These are phyloP conservation scores for Sporothrix luriei DNA, from an alignment of 2,329 filamentous ascomycete species.

Conservation along the genomic window DNA sequence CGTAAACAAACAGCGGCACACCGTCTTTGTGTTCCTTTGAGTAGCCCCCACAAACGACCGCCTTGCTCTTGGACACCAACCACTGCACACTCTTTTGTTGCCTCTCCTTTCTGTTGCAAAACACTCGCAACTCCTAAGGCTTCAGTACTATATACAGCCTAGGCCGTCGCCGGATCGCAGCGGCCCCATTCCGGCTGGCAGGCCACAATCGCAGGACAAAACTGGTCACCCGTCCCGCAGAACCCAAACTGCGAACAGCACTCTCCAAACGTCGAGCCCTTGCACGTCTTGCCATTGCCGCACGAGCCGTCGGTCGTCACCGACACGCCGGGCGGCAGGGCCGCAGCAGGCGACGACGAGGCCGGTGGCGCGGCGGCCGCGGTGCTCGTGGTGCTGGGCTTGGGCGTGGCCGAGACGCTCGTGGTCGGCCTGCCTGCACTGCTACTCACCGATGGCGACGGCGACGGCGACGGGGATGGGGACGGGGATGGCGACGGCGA, in stretches of 20 bases:
- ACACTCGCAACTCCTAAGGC: too few relatives aligned
- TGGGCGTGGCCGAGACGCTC: not conserved
- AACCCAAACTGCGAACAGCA: slow-evolving; percentile 54
- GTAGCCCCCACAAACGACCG: not conserved
- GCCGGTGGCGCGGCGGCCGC: not conserved
- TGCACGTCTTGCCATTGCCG: slow-evolving; percentile 37
- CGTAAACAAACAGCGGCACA: not conserved
- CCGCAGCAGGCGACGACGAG: not conserved
- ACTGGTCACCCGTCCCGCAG: slow-evolving; percentile 46
- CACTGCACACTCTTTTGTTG: not conserved
- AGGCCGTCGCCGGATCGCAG: slow-evolving; percentile 46
- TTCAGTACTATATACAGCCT: too few relatives aligned
- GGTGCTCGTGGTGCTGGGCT: not conserved
- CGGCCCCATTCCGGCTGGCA: slow-evolving; percentile 41
- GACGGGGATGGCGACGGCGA: too few relatives aligned
- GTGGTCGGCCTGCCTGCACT: not conserved
- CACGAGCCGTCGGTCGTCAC: slow-evolving; percentile 32
- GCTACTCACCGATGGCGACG: not conserved
- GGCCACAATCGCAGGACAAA: slow-evolving; percentile 39
- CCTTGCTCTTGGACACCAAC: not conserved
- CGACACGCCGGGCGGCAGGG: slow-evolving; percentile 16
- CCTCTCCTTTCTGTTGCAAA: not conserved
- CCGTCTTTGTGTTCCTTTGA: not conserved
- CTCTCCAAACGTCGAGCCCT: slow-evolving; percentile 47
- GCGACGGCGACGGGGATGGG: not conserved